A percentile compares a stretch with the other conserved stretches of the same genome.
phyloP scores from a whole-genome alignment of 371 early-diverging fungal genomes.

The Encephalitozoon cuniculi region DNA sequence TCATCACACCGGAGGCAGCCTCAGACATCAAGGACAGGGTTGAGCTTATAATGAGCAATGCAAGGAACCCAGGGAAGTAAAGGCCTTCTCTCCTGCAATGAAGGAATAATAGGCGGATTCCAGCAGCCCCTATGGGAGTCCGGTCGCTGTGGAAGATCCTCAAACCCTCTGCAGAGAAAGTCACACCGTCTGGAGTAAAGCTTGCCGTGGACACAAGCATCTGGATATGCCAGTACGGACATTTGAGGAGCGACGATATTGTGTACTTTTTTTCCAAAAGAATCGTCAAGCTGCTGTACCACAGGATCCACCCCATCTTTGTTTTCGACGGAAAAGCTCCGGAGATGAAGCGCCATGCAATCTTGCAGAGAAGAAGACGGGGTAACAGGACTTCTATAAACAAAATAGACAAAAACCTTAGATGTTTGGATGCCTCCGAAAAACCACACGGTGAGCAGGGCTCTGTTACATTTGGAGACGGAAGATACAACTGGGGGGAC shows the following conservation, averaged over 20 bases:
- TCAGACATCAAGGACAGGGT: conserved; percentile 50
- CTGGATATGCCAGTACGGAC: conserved; percentile 30
- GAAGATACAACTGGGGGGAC: conserved; percentile 28
- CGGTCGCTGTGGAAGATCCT: conserved; percentile 81
- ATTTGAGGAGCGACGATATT: conserved; percentile 1
- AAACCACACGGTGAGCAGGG: background rate
- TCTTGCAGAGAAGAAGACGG: conserved; percentile 19
- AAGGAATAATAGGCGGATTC: background rate
- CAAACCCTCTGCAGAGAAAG: conserved; percentile 67
- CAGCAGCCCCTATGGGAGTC: conserved; percentile 71
- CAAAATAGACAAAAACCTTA: background rate
- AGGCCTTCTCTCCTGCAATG: background rate
- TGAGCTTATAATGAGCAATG: conserved; percentile 48
- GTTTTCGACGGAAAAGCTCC: conserved; percentile 79
- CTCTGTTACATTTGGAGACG: background rate
- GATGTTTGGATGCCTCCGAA: background rate
- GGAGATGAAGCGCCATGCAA: conserved; percentile 53
- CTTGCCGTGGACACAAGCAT: conserved; percentile 54
- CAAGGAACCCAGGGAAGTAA: conserved; percentile 8
- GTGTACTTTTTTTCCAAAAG: conserved; percentile 59
- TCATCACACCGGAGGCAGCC: conserved; percentile 53
- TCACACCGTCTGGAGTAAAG: conserved; percentile 6
- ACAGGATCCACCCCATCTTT: conserved; percentile 79
- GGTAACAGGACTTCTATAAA: background rate
- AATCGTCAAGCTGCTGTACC: conserved; percentile 79